Conservation (phyloP, 1,284 basidiomycete species). For the Uromyces viciae-fabae region DNA sequence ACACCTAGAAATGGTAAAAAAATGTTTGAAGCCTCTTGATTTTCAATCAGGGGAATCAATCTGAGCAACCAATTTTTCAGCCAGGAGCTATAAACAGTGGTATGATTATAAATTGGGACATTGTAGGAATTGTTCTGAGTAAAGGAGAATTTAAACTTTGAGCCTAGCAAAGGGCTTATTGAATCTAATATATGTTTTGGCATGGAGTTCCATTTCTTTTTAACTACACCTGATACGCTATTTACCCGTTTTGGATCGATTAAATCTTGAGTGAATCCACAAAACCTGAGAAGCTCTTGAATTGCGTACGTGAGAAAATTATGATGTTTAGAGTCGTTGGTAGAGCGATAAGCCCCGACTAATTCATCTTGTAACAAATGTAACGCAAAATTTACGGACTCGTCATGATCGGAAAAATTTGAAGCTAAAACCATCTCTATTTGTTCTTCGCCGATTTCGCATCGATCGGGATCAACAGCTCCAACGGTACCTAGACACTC, state of each 20-base stretch:
- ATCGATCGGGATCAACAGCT: constrained; percentile 91
- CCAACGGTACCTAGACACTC: constrained; percentile 92
- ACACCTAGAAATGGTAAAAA: constrained; percentile 77
- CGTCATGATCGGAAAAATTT: constrained; percentile 78
- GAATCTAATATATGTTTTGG: constrained; percentile 83
- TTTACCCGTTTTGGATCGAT: constrained; percentile 58
- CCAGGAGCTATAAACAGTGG: constrained; percentile 89
- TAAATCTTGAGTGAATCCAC: constrained; percentile 73
- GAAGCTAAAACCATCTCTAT: constrained; percentile 69
- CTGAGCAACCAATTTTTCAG: constrained; percentile 82
- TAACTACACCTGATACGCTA: constrained; percentile 63
- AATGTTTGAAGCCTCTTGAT: constrained; percentile 63
- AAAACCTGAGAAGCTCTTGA: constrained; percentile 84
- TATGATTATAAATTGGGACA: constrained; percentile 69
- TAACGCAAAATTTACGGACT: constrained; percentile 74
- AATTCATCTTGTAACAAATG: constrained; percentile 82
- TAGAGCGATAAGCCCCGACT: constrained; percentile 85
- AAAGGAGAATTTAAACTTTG: constrained; percentile 60
- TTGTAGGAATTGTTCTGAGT: constrained; percentile 54
- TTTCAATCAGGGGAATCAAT: constrained; percentile 65
- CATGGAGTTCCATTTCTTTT: constrained; percentile 71
- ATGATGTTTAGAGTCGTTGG: constrained; percentile 90
- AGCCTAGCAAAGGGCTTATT: constrained; percentile 78
- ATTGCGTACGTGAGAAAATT: constrained; percentile 83
- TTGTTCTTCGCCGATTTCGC: constrained; percentile 66